Percentiles rank a stretch among this genome's conserved stretches.
These are phyloP conservation scores for Botryosphaeria agaves DNA, from an alignment of 2,329 filamentous ascomycete species.

Conservation along the genomic window DNA sequence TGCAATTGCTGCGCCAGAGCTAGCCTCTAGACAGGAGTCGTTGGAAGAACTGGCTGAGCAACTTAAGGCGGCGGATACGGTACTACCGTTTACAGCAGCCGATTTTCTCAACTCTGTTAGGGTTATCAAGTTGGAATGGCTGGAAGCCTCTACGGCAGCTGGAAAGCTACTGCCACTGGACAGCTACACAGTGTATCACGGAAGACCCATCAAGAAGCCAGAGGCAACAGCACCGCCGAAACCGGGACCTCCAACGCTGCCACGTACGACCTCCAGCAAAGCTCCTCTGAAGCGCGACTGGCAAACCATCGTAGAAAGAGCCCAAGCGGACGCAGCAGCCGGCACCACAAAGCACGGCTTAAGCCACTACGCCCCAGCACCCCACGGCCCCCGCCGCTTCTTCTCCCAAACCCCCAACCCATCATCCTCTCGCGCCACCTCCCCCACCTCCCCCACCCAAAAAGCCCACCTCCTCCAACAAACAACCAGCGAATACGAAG, in stretches of 20 bases:
- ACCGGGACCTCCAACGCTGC: slow-evolving; percentile 2
- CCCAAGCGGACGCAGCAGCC: slow-evolving; percentile 28
- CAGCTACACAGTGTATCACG: slow-evolving; percentile 34
- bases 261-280: slow-evolving; percentile 2
- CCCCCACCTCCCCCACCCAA: slow-evolving; percentile 1
- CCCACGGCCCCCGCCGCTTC: slow-evolving; percentile 8
- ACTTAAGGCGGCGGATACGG: background rate
- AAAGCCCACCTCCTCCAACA: slow-evolving; percentile 39
- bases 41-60: background rate
- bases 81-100: slow-evolving; percentile 6
- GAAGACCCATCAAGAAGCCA: slow-evolving; percentile 23
- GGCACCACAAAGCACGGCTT: background rate
- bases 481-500: slow-evolving; percentile 66
- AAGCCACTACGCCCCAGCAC: background rate
- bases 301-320: slow-evolving; percentile 32
- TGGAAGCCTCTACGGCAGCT: slow-evolving; percentile 27
- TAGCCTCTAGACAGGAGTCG: slow-evolving; percentile 1
- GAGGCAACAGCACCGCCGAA: slow-evolving; percentile 5
- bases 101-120: slow-evolving; percentile 19
- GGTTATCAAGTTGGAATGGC: slow-evolving; percentile 37
- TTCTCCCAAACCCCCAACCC: slow-evolving; percentile 16
- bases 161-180: slow-evolving; percentile 26
- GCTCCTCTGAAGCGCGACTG: slow-evolving; percentile 1
- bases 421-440: slow-evolving; percentile 5
- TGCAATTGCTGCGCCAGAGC: background rate